Base-by-base conservation (phyloP, 2,329 filamentous ascomycete genomes). In the Xylariaceae sp. region DNA sequence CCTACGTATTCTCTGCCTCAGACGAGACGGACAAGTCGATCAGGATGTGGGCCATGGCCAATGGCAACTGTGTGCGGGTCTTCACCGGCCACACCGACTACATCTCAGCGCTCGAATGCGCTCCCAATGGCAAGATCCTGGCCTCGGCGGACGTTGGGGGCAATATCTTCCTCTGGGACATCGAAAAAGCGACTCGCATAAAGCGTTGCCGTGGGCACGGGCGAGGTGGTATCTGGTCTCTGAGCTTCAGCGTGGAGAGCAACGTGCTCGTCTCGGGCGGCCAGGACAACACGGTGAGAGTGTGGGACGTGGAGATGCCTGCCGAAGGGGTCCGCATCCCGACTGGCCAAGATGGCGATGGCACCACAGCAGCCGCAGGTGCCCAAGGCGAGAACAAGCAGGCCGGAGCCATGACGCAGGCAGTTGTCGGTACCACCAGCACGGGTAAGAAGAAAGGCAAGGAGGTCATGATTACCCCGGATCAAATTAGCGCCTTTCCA, bases 181-280 rank as follows among this genome's bases (percentile, higher is more conserved):
- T 98, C 13, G 80, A 80, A n/a, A 85, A 87, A 37, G 92, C 89
- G 4, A 79, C 81, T 14, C 76, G 87, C 15, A 81, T 92, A 56
- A 98, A 98, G 72, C 83, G 88, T 31, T 94, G 94, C 69, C 84
- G 88, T 30, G 92, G 92, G 3, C 92, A 98, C 56, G 88, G 82
- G 24, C 92, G 94, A 59, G 89, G 88, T 24, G 90, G 90, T 8
- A 89, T 98, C 51, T 94, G 88, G 80, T 92, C 86, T 4, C 72
- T 98, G 2, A 87, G 85, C 59, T 98, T 94, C 76, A 92, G 85
- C 50, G 87, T 89, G 13, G 92, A 98, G 62, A 94, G 88, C 1
- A 92, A 78, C 1, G 83, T 95, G 2, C 78, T 98, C 1, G 85
- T 90, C 1, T 96, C 89, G 0, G 88, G 87, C 13, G 90, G 89